These are phyloP conservation scores for Phytophthora sp. DNA, from an alignment of 352 stramenopile species.

Conservation along the genomic window DNA sequence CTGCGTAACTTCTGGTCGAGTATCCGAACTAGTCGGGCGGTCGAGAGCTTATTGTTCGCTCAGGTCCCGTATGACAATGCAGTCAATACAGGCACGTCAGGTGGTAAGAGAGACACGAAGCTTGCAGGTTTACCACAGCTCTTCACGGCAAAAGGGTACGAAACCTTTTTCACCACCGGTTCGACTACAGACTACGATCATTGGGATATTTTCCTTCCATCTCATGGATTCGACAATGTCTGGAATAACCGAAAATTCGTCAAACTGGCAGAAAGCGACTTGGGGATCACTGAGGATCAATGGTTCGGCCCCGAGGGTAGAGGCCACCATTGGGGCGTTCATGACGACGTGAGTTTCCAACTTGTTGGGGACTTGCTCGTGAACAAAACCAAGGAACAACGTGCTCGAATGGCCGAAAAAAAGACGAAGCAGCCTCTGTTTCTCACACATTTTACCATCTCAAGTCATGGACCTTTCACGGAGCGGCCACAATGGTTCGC, in stretches of 20 bases:
- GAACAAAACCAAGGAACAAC: conserved; percentile 46
- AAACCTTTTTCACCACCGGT: conserved; percentile 52
- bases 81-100: conserved; percentile 33
- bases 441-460: conserved; percentile 65
- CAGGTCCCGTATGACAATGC: conserved; percentile 51
- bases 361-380: conserved; percentile 49
- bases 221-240: conserved; percentile 56
- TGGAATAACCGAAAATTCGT: conserved; percentile 42
- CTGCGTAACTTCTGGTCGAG: conserved; percentile 66
- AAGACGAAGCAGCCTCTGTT: conserved; percentile 48
- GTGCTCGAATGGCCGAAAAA: conserved; percentile 11
- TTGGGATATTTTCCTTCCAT: conserved; percentile 48
- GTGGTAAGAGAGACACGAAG: conserved; percentile 26
- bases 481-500: conserved; percentile 48
- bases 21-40: conserved; percentile 53
- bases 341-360: conserved; percentile 56
- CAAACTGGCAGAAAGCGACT: conserved; percentile 31
- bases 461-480: conserved; percentile 48
- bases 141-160: conserved; percentile 55
- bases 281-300: conserved; percentile 41
- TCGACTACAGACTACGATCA: conserved; percentile 49
- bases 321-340: conserved; percentile 44
- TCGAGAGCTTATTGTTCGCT: conserved; percentile 53
- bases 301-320: conserved; percentile 28
- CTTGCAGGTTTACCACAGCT: conserved; percentile 51